phyloP scores from a whole-genome alignment of 345 rosid genomes.

The Rhodamnia argentea region DNA sequence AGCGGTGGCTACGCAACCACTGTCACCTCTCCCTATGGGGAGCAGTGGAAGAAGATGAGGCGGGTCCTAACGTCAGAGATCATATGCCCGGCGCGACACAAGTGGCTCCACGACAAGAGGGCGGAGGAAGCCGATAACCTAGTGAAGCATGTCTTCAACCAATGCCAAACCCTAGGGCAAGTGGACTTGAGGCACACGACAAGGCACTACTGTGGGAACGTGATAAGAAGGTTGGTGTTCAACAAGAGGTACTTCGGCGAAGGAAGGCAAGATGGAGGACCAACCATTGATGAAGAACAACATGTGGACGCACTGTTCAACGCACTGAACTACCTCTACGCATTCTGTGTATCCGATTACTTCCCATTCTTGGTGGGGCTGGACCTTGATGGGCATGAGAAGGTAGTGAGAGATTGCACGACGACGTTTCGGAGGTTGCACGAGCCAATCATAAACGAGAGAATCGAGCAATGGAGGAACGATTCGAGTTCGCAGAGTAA shows the following conservation, averaged over 20 bases:
- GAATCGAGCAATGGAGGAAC: conserved; percentile 11
- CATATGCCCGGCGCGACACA: conserved; percentile 4
- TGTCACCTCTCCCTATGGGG: conserved; percentile 6
- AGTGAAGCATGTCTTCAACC: conserved; percentile 15
- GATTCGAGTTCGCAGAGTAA: background rate
- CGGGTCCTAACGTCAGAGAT: conserved; percentile 18
- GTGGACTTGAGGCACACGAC: background rate
- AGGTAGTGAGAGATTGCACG: background rate
- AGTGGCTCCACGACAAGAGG: conserved; percentile 18
- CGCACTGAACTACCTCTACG: background rate
- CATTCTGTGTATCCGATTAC: conserved; percentile 11
- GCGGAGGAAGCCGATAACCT: conserved; percentile 37
- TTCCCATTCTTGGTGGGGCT: conserved; percentile 5
- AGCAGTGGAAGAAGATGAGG: conserved; percentile 35
- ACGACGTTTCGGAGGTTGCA: background rate
- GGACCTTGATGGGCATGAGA: conserved; percentile 9
- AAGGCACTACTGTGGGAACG: conserved; percentile 4
- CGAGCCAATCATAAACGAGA: background rate
- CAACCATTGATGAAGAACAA: conserved; percentile 6
- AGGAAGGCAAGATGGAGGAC: conserved; percentile 4
- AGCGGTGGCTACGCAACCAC: conserved; percentile 10
- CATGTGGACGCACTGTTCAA: conserved; percentile 8
- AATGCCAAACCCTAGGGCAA: background rate
- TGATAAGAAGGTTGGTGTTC: conserved; percentile 16
- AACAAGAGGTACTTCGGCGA: conserved; percentile 9